Conservation (phyloP, 371 early-diverging fungal species). For the Mycotypha africana region DNA sequence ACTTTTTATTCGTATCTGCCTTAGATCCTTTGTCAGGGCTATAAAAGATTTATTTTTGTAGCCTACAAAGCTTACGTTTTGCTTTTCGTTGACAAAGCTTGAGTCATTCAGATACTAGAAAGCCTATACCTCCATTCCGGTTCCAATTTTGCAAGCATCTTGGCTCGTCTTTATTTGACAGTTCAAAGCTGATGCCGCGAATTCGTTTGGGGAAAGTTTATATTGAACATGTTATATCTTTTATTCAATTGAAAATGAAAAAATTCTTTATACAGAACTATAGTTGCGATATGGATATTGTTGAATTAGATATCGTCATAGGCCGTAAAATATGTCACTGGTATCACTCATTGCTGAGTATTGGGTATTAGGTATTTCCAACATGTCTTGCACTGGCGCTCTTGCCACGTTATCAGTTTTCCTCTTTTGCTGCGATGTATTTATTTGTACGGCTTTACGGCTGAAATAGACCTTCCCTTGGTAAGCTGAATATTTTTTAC, state of each 20-base stretch:
- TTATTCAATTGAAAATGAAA: too few relatives aligned
- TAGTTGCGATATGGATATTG: too few relatives aligned
- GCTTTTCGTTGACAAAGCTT: slow-evolving; percentile 40
- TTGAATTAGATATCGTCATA: too few relatives aligned
- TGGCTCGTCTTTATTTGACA: slow-evolving; percentile 1
- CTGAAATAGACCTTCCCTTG: slow-evolving; percentile 13
- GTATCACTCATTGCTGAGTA: slow-evolving; percentile 2
- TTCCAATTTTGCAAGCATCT: slow-evolving; percentile 18
- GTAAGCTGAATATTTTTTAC: neutral
- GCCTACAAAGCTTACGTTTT: slow-evolving; percentile 21
- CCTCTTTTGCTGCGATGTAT: neutral
- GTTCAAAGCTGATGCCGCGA: slow-evolving; percentile 19
- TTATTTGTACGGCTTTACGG: too few relatives aligned
- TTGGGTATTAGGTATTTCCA: slow-evolving; percentile 1
- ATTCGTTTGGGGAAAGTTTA: slow-evolving; percentile 33
- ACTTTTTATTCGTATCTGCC: slow-evolving; percentile 34
- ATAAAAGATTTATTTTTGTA: slow-evolving; percentile 1
- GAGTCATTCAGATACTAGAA: slow-evolving; percentile 46
- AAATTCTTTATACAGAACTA: too few relatives aligned
- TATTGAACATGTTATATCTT: too few relatives aligned
- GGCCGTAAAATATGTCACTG: too few relatives aligned
- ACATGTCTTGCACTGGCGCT: neutral
- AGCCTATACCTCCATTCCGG: slow-evolving; percentile 35
- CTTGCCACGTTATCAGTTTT: neutral
- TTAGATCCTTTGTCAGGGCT: slow-evolving; percentile 44